phyloP scores from a whole-genome alignment of 495 filamentous ascomycete species.

The Pseudotulostoma volvatum region DNA sequence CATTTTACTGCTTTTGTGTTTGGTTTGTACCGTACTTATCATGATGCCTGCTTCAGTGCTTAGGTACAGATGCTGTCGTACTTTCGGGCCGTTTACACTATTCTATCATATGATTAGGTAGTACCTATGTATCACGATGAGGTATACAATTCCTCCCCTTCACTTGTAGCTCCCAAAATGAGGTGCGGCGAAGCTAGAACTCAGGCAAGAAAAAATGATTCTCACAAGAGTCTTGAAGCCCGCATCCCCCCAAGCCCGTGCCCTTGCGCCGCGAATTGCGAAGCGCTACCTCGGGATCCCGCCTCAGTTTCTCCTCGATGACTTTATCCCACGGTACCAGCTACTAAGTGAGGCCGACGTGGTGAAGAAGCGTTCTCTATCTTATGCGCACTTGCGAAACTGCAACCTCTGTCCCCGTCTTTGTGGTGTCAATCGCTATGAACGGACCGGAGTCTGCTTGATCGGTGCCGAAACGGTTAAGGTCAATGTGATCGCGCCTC shows the following conservation, averaged over 20 bases:
- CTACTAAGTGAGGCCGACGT: constrained; percentile 40
- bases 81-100: too few relatives aligned
- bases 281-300: constrained; percentile 46
- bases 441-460: constrained; percentile 54
- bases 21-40: too few relatives aligned
- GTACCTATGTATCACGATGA: too few relatives aligned
- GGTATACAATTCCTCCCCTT: too few relatives aligned
- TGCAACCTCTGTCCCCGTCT: constrained; percentile 63
- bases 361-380: constrained; percentile 45
- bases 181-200: too few relatives aligned
- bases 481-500: constrained; percentile 61
- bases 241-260: neutral
- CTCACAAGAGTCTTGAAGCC: too few relatives aligned
- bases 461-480: constrained; percentile 54
- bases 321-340: constrained; percentile 53
- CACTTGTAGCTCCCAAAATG: too few relatives aligned
- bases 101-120: too few relatives aligned
- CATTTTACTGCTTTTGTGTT: too few relatives aligned
- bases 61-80: too few relatives aligned
- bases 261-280: constrained; percentile 5
- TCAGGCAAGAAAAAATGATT: too few relatives aligned
- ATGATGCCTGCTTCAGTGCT: too few relatives aligned
- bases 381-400: constrained; percentile 50
- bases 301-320: constrained; percentile 58
- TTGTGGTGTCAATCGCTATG: constrained; percentile 58